Percentiles rank a stretch among this genome's conserved stretches.
These are phyloP conservation scores for Xerocomus spinulosus DNA, from an alignment of 768 basidiomycete species.

Conservation along the genomic window DNA sequence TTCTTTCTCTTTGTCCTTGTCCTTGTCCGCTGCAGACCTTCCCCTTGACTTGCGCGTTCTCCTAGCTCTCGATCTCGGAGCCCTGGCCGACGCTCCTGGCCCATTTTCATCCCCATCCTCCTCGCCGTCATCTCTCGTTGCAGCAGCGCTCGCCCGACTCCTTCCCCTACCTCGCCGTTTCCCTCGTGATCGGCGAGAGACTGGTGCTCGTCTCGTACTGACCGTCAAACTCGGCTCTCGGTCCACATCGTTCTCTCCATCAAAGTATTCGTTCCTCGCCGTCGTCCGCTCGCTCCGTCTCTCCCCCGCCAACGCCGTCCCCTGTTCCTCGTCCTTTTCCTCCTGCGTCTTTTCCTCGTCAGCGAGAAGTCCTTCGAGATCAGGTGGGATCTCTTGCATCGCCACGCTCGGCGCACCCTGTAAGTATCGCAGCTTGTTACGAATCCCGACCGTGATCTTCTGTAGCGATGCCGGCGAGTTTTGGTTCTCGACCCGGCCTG, in stretches of 20 bases:
- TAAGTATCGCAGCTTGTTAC: constrained; percentile 85
- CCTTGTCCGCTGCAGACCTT: constrained; percentile 20
- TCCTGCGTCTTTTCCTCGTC: constrained; percentile 66
- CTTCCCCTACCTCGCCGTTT: constrained; percentile 32
- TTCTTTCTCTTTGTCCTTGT: constrained; percentile 22
- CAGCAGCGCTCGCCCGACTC: constrained; percentile 29
- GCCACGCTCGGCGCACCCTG: constrained; percentile 95
- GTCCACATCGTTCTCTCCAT: constrained; percentile 68
- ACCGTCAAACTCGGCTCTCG: constrained; percentile 35
- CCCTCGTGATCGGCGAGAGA: constrained; percentile 20
- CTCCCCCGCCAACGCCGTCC: constrained; percentile 50
- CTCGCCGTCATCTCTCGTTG: constrained; percentile 33
- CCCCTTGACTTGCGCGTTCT: constrained; percentile 23
- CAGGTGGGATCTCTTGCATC: constrained; percentile 95
- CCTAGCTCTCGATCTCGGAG: constrained; percentile 32
- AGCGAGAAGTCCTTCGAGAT: constrained; percentile 71
- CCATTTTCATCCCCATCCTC: constrained; percentile 35
- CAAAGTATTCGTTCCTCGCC: constrained; percentile 67
- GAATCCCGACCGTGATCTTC: constrained; percentile 78
- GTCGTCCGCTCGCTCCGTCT: constrained; percentile 47
- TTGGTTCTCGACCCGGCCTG: constrained; percentile 88
- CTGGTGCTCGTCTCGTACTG: constrained; percentile 13
- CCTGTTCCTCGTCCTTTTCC: constrained; percentile 68
- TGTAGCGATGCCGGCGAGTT: constrained; percentile 82
- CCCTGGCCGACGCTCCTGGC: constrained; percentile 20